These are phyloP conservation scores for Bacidia rubella DNA, from an alignment of 495 filamentous ascomycete species.

Conservation along the genomic window DNA sequence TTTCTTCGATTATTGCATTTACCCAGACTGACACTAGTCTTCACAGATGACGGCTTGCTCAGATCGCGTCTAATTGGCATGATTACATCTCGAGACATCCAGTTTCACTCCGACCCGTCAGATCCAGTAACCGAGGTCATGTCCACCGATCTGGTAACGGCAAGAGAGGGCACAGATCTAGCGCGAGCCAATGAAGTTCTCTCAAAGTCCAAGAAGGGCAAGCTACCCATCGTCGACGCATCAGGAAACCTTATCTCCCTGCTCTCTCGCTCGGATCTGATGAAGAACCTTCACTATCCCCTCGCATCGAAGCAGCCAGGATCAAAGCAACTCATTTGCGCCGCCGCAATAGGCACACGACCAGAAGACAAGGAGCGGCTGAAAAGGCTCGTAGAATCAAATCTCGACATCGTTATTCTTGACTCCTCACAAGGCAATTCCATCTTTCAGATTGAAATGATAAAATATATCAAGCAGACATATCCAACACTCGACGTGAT, in stretches of 20 bases:
- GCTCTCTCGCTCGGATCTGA: slow-evolving; percentile 91
- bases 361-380: slow-evolving; percentile 80
- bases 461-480: slow-evolving; percentile 82
- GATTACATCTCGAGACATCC: slow-evolving; percentile 92
- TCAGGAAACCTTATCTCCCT: slow-evolving; percentile 67
- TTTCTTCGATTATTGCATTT: slow-evolving; percentile 18
- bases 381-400: slow-evolving; percentile 81
- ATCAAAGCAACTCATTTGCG: slow-evolving; percentile 94
- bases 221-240: slow-evolving; percentile 88
- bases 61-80: slow-evolving; percentile 93
- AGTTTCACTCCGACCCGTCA: slow-evolving; percentile 62
- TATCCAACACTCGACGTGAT: slow-evolving; percentile 86
- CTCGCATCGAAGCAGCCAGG: slow-evolving; percentile 91
- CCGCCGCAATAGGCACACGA: slow-evolving; percentile 88
- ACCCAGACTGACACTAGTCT: slow-evolving; percentile 12
- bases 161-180: slow-evolving; percentile 69
- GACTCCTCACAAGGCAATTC: slow-evolving; percentile 96
- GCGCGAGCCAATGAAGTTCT: slow-evolving; percentile 86
- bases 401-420: slow-evolving; percentile 87
- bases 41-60: slow-evolving; percentile 74
- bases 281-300: slow-evolving; percentile 97
- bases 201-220: slow-evolving; percentile 94
- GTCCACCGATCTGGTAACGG: slow-evolving; percentile 90
- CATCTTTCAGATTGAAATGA: slow-evolving; percentile 94
- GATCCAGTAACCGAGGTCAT: slow-evolving; percentile 81